Conservation (phyloP, 2,329 filamentous ascomycete genomes). For the Venturiaceae sp. region DNA sequence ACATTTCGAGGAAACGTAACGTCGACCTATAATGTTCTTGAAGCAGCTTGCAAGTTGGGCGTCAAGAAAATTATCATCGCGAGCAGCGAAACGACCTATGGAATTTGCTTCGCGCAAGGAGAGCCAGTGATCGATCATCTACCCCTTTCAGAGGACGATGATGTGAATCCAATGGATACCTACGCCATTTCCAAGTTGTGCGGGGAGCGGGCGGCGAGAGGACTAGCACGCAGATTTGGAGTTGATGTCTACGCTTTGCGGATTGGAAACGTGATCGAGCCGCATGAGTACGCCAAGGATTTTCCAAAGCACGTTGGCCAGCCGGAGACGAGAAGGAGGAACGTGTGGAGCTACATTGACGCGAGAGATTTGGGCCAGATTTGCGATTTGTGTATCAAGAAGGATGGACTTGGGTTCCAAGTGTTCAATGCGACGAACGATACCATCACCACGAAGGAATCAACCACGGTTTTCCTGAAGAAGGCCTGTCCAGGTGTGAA, state of each 20-base stretch:
- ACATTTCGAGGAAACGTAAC: conserved; percentile 46
- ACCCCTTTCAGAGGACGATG: conserved; percentile 49
- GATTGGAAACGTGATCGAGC: conserved; percentile 53
- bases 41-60: conserved; percentile 51
- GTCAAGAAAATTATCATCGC: conserved; percentile 55
- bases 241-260: conserved; percentile 51
- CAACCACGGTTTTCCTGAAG: conserved; percentile 43
- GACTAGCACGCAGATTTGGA: conserved; percentile 46
- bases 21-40: conserved; percentile 52
- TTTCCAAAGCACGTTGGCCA: conserved; percentile 43
- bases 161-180: conserved; percentile 51
- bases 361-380: conserved; percentile 53
- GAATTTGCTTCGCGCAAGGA: conserved; percentile 52
- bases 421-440: conserved; percentile 57
- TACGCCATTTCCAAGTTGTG: conserved; percentile 53
- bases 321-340: conserved; percentile 42
- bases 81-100: conserved; percentile 50
- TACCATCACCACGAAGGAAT: conserved; percentile 44
- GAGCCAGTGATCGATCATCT: conserved; percentile 47
- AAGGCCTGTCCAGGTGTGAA: conserved; percentile 38
- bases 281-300: conserved; percentile 46
- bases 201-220: conserved; percentile 46
- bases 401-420: conserved; percentile 49
- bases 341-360: conserved; percentile 56
- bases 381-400: conserved; percentile 43